phyloP scores from a whole-genome alignment of 176 grass and related monocot species.

The Oryza punctata region DNA sequence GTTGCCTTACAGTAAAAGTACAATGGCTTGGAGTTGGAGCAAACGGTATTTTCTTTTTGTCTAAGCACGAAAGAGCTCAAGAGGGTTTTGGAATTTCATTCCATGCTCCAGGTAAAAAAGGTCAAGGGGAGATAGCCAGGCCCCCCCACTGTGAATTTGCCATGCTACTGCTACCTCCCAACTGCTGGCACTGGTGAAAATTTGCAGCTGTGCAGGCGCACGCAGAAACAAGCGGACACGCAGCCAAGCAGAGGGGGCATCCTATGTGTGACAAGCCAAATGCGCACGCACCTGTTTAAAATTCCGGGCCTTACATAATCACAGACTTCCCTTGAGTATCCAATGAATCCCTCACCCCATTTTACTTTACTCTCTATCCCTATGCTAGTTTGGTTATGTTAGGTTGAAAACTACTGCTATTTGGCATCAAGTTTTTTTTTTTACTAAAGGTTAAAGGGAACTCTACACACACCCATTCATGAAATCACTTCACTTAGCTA shows the following conservation, averaged over 20 bases:
- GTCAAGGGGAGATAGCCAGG: slow-evolving; percentile 1
- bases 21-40: background rate
- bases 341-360: background rate
- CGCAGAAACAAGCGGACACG: slow-evolving; percentile 30
- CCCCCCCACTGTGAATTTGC: slow-evolving; percentile 26
- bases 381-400: background rate
- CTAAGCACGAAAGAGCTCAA: background rate
- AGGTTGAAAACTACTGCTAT: background rate
- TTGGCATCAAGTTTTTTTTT: no score
- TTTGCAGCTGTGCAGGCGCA: background rate
- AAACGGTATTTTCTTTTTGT: slow-evolving; percentile 8
- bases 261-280: slow-evolving; percentile 24
- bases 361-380: background rate
- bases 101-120: slow-evolving; percentile 1
- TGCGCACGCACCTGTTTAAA: background rate
- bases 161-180: background rate
- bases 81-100: slow-evolving; percentile 18
- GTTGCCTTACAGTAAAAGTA: background rate
- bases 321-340: background rate
- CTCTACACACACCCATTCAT: background rate
- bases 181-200: slow-evolving; percentile 16
- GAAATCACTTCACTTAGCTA: background rate
- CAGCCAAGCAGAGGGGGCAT: slow-evolving; percentile 4
- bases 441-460: background rate
- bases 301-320: background rate